Evolutionary conservation across 2,329 filamentous ascomycete species (phyloP), one percentile per base, ranked within the genome.

Genomic region (Xylariaceae sp.): DNA sequence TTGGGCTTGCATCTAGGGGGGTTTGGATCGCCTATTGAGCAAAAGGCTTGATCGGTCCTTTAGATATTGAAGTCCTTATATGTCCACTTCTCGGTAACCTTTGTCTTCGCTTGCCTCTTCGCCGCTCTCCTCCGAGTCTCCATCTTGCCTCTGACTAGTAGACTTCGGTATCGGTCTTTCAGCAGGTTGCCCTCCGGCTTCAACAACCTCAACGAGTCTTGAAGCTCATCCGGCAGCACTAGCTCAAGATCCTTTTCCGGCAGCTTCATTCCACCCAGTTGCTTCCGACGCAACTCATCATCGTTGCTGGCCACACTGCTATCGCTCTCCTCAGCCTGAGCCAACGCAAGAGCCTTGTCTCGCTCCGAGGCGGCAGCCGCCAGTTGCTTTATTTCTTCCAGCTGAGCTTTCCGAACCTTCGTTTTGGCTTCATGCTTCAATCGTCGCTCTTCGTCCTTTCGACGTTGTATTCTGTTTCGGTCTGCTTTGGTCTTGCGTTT

Each of bases 171-270:
- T 38, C 93, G 78, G 59, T 98, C 93, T 53, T 89, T 89, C 53
- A 98, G 73, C 30, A 96, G 70, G 61, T 96, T 97, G n/a, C 93
- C 93, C 65, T 98, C 93, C 0, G 93, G 93, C 65, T 91, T 95
- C 51, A 95, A 67, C 59, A 89, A 66, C 59, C 93, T 67, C 57
- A 96, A 67, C 37, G 89, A 83, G 59, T 95, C 79, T 65, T 95
- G 76, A 57, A 93, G 65, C 70, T 98, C 80, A 66, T 97, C 81
- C 31, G 89, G 78, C 47, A 96, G 65, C 47, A 96, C 74, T 54
- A 96, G 64, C 65, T 96, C 81, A 55, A 97, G 69, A 48, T 87
- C 73, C 62, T 87, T 86, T 60, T 93, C 83, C 0, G 88, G 89
- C 34, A 93, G 66, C 52, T 78, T 79, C 59, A 74, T 69, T 62